Evolutionary conservation across 306 rosid genomes (phyloP).

Genomic region (Casuarina cunninghamiana): DNA sequence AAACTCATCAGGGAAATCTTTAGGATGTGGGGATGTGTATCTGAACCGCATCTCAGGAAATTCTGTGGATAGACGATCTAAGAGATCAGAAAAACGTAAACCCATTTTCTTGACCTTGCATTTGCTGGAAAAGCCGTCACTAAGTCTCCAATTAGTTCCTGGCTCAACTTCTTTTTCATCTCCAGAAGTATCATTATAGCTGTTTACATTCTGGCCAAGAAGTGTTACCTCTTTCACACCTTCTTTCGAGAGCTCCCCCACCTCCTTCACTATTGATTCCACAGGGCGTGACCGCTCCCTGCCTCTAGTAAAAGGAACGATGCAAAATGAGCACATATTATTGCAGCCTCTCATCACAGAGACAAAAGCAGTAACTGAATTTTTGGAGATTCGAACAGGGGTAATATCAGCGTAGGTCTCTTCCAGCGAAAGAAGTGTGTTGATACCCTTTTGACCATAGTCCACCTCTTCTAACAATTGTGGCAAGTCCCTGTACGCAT

Average conservation of each 20-base stretch:
- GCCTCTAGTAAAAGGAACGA: constrained; percentile 94
- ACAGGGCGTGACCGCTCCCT: constrained; percentile 93
- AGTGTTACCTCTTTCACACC: constrained; percentile 96
- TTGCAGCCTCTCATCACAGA: constrained; percentile 98
- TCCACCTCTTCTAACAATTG: constrained; percentile 84
- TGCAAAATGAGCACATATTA: constrained; percentile 97
- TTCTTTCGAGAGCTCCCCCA: constrained; percentile 80
- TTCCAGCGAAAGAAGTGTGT: constrained; percentile 93
- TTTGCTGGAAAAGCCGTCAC: constrained; percentile 87
- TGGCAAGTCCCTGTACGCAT: constrained; percentile 93
- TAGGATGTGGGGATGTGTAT: constrained; percentile 98
- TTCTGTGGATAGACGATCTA: constrained; percentile 75
- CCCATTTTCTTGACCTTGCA: constrained; percentile 85
- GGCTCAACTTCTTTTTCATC: constrained; percentile 55
- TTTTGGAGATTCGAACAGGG: constrained; percentile 85
- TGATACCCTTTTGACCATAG: constrained; percentile 90
- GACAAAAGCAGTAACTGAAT: constrained; percentile 80
- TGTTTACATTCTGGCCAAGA: constrained; percentile 97
- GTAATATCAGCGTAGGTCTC: constrained; percentile 96
- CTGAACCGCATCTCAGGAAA: constrained; percentile 97
- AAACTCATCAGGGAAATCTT: constrained; percentile 90
- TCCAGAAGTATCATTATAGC: constrained; percentile 81
- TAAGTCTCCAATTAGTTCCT: constrained; percentile 74
- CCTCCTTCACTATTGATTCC: constrained; percentile 90
- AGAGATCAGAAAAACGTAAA: constrained; percentile 82